Evolutionary conservation across 2,329 filamentous ascomycete genomes (phyloP), one percentile per base, ranked within the genome.

Genomic region (Cladophialophora chaetospira): DNA sequence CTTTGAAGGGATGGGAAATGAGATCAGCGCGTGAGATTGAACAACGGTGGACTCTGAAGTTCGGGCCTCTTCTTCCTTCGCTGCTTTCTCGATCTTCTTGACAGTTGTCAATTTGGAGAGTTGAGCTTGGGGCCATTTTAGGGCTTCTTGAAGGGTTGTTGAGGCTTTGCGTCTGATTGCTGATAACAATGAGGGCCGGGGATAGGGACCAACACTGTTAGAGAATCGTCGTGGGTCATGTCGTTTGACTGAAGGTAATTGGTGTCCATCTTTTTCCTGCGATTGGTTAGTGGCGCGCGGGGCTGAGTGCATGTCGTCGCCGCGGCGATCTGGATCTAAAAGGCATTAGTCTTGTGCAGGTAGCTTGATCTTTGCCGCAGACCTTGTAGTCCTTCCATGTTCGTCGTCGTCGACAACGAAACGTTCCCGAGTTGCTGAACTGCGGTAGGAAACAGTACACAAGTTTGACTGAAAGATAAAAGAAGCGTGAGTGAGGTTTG

Each of bases 91-190:
- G 17, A 23, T 11, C 33, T 42, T 13, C 25, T 15, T 42, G 47
- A 2, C 8, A 17, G 35, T 8, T 2, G 15, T 11, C 36, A n/a
- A 42, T 9, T 42, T 31, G 6, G 15, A 4, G 9, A 42, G 10
- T 2, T 15, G 13, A 4, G 8, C 31, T 13, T 46, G 36, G 5
- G 36, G 53, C 53, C 26, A 50, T 33, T 31, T 15, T 21, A 56
- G 46, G 38, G 45, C 36, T 15, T 55, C 25, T 23, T 48, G 35
- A 13, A 55, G 36, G n/a, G 23, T 26, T 6, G 17, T 25, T 23
- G 53, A 56, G 8, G 46, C 19, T 51, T 48, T 33, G 28, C 45
- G 47, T 42, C 47, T 31, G 53, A 55, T 40, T 2, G 35, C 38
- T 25, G 53, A 44, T 19, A 51, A 8, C 35, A 35, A 15, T 46